Conservation (phyloP, 2,329 filamentous ascomycete species). For the Verruconis gallopava region DNA sequence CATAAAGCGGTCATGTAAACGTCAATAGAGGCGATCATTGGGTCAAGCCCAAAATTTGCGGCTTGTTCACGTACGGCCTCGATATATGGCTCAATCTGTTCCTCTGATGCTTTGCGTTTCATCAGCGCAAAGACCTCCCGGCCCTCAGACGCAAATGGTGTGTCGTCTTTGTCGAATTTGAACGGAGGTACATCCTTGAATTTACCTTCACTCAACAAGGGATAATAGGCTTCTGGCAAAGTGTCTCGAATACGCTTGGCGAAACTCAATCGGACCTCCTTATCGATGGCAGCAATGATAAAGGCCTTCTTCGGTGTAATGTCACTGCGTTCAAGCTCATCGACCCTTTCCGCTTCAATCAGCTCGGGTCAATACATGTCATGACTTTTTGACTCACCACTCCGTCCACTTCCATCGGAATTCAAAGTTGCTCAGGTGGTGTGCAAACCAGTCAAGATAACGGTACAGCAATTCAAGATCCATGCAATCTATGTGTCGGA, state of each 20-base stretch:
- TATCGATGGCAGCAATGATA: conserved; percentile 80
- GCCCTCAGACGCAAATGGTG: conserved; percentile 74
- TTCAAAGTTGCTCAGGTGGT: conserved; percentile 96
- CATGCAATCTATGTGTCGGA: conserved; percentile 67
- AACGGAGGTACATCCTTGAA: conserved; percentile 95
- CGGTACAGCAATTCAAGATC: conserved; percentile 78
- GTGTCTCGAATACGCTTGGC: conserved; percentile 93
- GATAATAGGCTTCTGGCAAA: conserved; percentile 69
- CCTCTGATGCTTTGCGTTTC: conserved; percentile 70
- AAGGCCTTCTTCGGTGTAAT: conserved; percentile 87
- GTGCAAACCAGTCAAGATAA: conserved; percentile 95
- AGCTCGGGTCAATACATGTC: background rate
- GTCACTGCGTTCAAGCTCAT: conserved; percentile 64
- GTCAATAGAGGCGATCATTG: conserved; percentile 76
- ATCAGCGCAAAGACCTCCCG: conserved; percentile 67
- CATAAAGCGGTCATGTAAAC: conserved; percentile 90
- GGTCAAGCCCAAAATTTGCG: conserved; percentile 56
- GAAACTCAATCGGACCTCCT: conserved; percentile 93
- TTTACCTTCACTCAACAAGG: conserved; percentile 70
- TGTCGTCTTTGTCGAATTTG: conserved; percentile 58
- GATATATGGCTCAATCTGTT: conserved; percentile 73
- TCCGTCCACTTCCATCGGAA: conserved; percentile 99
- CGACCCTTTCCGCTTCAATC: conserved; percentile 38
- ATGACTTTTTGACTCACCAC: conserved; percentile 44
- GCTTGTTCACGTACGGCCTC: conserved; percentile 72